A percentile compares a stretch with the other conserved stretches of the same genome.
phyloP scores from a whole-genome alignment of 805 yeast genomes.

The Sporopachydermia lactativora region DNA sequence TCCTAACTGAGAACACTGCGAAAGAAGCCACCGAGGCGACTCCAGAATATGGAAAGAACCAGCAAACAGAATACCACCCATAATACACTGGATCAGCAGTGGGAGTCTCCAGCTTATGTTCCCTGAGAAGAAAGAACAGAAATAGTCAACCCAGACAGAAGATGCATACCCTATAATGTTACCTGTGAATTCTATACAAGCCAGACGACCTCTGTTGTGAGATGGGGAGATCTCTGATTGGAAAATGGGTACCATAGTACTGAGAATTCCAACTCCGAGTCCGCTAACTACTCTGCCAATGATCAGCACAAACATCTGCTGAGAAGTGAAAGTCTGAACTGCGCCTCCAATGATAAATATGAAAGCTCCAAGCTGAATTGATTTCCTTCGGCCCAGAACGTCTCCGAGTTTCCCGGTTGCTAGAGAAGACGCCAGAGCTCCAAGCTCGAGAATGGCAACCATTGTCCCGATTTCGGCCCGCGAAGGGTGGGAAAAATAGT shows the following conservation, averaged over 20 bases:
- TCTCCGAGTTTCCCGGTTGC: slow-evolving; percentile 69
- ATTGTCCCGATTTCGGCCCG: slow-evolving; percentile 70
- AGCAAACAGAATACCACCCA: slow-evolving; percentile 50
- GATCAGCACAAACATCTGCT: slow-evolving; percentile 40
- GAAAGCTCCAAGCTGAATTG: slow-evolving; percentile 68
- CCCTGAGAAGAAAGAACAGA: slow-evolving; percentile 48
- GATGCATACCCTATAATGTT: slow-evolving; percentile 70
- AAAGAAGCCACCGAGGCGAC: slow-evolving; percentile 77
- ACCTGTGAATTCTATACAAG: slow-evolving; percentile 81
- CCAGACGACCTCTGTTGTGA: slow-evolving; percentile 71
- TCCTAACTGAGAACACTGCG: neutral
- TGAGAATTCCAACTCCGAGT: slow-evolving; percentile 73
- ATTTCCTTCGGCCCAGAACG: slow-evolving; percentile 59
- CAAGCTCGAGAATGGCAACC: slow-evolving; percentile 80
- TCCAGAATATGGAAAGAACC: slow-evolving; percentile 79
- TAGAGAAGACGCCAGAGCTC: slow-evolving; percentile 74
- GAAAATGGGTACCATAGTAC: slow-evolving; percentile 77
- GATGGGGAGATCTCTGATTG: slow-evolving; percentile 85
- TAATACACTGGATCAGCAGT: slow-evolving; percentile 55
- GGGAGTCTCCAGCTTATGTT: slow-evolving; percentile 71
- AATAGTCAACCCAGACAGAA: slow-evolving; percentile 81
- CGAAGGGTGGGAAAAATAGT: slow-evolving; percentile 59
- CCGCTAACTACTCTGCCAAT: slow-evolving; percentile 70
- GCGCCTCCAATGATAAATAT: slow-evolving; percentile 70
- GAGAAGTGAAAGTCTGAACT: slow-evolving; percentile 45